These are phyloP conservation scores for Suillus brevipes DNA, from an alignment of 768 basidiomycete species.

Conservation along the genomic window DNA sequence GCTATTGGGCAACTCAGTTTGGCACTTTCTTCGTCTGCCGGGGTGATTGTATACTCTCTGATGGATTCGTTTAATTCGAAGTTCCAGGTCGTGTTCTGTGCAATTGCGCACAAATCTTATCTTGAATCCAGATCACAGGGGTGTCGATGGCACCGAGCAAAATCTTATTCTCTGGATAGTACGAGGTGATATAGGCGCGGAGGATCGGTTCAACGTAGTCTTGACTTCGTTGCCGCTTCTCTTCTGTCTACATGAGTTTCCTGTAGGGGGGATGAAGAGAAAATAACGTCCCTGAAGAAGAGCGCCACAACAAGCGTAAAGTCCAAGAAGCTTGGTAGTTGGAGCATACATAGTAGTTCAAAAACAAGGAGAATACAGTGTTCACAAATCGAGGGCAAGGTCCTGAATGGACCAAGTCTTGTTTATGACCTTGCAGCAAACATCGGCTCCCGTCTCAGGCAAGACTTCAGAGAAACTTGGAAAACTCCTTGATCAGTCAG, in stretches of 20 bases:
- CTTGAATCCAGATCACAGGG: neutral
- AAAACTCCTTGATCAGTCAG: neutral
- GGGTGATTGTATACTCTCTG: neutral
- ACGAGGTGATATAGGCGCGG: constrained; percentile 1
- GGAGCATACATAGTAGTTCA: neutral
- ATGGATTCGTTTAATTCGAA: neutral
- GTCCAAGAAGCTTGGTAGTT: neutral
- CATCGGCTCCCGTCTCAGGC: neutral
- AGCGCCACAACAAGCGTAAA: neutral
- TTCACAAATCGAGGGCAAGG: neutral
- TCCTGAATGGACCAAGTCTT: neutral
- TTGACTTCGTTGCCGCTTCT: neutral
- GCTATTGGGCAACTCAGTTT: neutral
- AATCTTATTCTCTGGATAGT: neutral
- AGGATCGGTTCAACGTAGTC: neutral
- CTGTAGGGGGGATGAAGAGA: neutral
- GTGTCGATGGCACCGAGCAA: neutral
- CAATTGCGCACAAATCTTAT: neutral
- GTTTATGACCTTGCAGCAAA: neutral
- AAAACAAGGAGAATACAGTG: neutral
- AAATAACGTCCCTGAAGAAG: neutral
- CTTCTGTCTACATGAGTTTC: neutral
- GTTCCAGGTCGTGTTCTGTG: constrained; percentile 1
- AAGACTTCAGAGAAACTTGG: neutral
- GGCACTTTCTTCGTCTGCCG: neutral